Evolutionary conservation across 2,329 filamentous ascomycete genomes (phyloP).

Genomic region (Pestalotiopsis sp.): DNA sequence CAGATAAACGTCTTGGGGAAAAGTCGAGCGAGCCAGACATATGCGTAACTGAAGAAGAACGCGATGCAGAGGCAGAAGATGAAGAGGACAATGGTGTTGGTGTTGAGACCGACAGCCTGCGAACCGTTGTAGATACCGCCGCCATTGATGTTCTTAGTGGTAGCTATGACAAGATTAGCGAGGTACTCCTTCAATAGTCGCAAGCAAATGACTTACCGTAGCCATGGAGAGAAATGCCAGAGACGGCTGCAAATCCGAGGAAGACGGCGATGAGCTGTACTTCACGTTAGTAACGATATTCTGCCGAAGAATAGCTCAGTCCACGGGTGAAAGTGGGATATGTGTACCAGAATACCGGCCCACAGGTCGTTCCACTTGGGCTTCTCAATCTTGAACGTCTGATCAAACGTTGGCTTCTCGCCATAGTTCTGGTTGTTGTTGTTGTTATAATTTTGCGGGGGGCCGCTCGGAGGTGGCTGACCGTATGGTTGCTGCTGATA

Average conservation of each 20-base stretch:
- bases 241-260: constrained; percentile 74
- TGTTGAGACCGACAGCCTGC: constrained; percentile 69
- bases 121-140: constrained; percentile 70
- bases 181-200: background rate
- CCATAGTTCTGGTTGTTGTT: constrained; percentile 6
- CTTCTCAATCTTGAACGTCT: constrained; percentile 77
- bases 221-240: constrained; percentile 71
- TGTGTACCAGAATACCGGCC: constrained; percentile 74
- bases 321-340: background rate
- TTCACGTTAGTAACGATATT: background rate
- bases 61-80: constrained; percentile 74
- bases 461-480: constrained; percentile 26
- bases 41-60: constrained; percentile 72
- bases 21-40: constrained; percentile 72
- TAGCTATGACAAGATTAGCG: constrained; percentile 24
- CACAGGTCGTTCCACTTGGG: constrained; percentile 92
- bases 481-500: constrained; percentile 12
- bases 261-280: constrained; percentile 67
- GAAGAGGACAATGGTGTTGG: constrained; percentile 86
- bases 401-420: constrained; percentile 65
- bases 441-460: background rate
- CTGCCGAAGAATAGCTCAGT: background rate
- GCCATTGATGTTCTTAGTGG: constrained; percentile 62
- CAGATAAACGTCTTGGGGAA: constrained; percentile 93
- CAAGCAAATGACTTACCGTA: constrained; percentile 51